Evolutionary conservation across 139 green algal species (phyloP), one percentile per base, ranked within the genome.

Genomic region (Haematococcus sp.): DNA sequence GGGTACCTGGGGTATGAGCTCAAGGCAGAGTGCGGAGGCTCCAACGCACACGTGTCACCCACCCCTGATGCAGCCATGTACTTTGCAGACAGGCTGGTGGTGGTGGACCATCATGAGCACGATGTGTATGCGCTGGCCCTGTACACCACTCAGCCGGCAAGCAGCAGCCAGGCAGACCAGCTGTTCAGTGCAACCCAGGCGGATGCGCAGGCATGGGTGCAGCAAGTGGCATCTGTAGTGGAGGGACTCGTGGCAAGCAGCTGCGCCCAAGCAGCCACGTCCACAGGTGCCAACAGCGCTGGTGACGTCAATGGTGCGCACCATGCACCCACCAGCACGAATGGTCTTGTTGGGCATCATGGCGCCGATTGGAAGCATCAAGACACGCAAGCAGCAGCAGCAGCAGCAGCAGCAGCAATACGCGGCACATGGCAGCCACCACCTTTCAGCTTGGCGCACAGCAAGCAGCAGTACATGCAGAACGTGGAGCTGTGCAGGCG

Each of bases 1-100:
- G 95, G 95, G 19, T 98, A 97, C 81, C 74, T 98, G n/a, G 95
- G 94, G 5, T 99, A 98, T 78, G 96, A 99, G 82, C 87, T 99
- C 9, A 96, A 96, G 77, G 87, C 84, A 0, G 87, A 96, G 87
- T 93, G 89, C 73, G 88, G 88, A 0, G 87, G 78, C 0, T 20
- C 15, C 19, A 63, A 70, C n/a, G 81, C 76, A 27, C 84, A 86
- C 59, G 56, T 67, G 52, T 46, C 87, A 15, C n/a, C 74, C 5
- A 82, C 73, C 11, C 93, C 96, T 0, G 95, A 99, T 63, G 93
- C 96, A 17, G 82, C 86, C 1, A 81, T 98, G 61, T 90, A 95
- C 44, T 81, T 98, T 35, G 92, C 86, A 1, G 96, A 99, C 81
- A 88, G 87, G 28, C 23, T 97, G 16, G 22, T 99, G 20, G 96